Percentiles rank a stretch among this genome's conserved stretches.
Evolutionary conservation across 495 filamentous ascomycete species (phyloP).

Genomic region (Neurospora intermedia): DNA sequence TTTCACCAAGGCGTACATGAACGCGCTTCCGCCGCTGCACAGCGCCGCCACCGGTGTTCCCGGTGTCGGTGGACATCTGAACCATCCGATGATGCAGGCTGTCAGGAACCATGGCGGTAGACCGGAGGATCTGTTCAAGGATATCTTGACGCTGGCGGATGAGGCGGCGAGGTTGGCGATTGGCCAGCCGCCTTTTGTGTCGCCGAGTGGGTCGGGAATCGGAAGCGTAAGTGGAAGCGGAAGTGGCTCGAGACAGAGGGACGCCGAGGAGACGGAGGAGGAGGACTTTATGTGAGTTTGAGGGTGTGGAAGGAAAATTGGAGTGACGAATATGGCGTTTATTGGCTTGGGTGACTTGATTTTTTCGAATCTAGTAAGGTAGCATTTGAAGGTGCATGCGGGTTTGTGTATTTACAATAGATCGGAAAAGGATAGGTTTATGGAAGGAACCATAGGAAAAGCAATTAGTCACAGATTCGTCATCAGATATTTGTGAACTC

Average conservation of each 20-base stretch:
- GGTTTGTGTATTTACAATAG: not conserved
- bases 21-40: slow-evolving; percentile 14
- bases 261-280: slow-evolving; percentile 36
- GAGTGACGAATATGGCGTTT: not conserved
- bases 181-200: slow-evolving; percentile 2
- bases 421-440: too few relatives aligned
- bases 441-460: not conserved
- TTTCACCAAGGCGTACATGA: slow-evolving; percentile 2
- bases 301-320: not conserved
- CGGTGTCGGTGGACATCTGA: not conserved
- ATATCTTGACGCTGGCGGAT: slow-evolving; percentile 31
- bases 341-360: not conserved
- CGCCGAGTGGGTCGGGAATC: not conserved
- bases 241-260: slow-evolving; percentile 5
- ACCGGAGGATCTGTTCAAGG: slow-evolving; percentile 29
- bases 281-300: slow-evolving; percentile 30
- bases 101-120: not conserved
- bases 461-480: not conserved
- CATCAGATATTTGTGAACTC: too few relatives aligned
- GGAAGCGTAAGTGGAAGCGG: not conserved
- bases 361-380: not conserved
- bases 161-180: slow-evolving; percentile 24
- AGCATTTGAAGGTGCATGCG: not conserved
- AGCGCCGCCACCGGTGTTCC: not conserved
- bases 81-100: not conserved